Base-by-base conservation (phyloP, 352 stramenopile species). In the Pseudoperonospora humuli region DNA sequence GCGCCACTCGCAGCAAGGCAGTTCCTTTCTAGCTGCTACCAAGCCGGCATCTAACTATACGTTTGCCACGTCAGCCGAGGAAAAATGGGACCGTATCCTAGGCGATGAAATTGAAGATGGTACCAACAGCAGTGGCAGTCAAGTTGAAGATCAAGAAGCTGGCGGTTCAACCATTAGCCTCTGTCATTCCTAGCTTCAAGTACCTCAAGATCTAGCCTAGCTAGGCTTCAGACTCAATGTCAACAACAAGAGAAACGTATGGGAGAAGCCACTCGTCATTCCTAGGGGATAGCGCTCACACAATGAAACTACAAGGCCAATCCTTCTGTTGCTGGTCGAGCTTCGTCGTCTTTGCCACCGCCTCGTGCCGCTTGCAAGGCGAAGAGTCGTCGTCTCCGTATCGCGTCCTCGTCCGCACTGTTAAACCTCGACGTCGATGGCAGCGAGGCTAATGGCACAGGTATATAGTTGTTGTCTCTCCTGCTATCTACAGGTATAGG, bases 41-140 rank as follows among this genome's bases (percentile, higher is more conserved):
- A 48, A 58, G 15, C 11, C 35, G 27, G 20, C 28, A 28, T 45
- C 48, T 17, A 47, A 38, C 21, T 68, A 57, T 26, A 39, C 44
- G 18, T 57, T 59, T 29, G 61, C 64, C 5, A 67, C 43, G 0
- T 68, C 33, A 21, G 70, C 61, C 2, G 75, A 87, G 57, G 72
- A 83, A 36, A 87, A 87, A 48, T 87, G 75, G 75, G 75, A 87
- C 53, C 65, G 64, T 19, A 87, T 87, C 37, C 57, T 87, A 20
- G 25, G 20, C 7, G 43, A 54, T 28, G 65, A 82, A 34, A 44
- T 76, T 11, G 57, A 65, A 15, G 43, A 65, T 20, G 39, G 45
- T 20, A 37, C 20, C 26, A 44, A 49, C 21, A 52, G 37, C 11
- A 38, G 15, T 18, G 33, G 24, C 32, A 35, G 33, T 32, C 50